Evolutionary conservation across 306 rosid species (phyloP).

Genomic region (Prunus campanulata): DNA sequence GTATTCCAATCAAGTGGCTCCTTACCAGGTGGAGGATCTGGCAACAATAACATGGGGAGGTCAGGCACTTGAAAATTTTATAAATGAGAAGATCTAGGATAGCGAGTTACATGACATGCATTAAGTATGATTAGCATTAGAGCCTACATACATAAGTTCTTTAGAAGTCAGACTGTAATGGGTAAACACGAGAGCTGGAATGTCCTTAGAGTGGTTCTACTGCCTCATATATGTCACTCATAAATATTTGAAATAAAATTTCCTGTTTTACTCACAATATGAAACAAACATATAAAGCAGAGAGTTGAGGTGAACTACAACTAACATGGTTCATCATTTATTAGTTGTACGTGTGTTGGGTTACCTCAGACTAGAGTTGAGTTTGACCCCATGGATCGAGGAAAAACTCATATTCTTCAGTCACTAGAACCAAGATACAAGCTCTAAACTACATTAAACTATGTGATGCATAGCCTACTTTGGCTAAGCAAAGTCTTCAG

Average conservation of each 20-base stretch:
- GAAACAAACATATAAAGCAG: neutral
- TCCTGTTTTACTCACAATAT: neutral
- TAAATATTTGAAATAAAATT: neutral
- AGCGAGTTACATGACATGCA: neutral
- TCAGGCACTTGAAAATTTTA: constrained; percentile 3
- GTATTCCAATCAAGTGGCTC: constrained; percentile 61
- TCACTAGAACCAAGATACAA: neutral
- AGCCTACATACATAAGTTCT: neutral
- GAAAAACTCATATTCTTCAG: neutral
- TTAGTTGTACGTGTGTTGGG: neutral
- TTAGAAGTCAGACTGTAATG: neutral
- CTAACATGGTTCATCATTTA: neutral
- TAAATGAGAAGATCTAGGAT: neutral
- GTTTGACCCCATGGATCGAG: neutral
- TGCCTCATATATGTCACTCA: neutral
- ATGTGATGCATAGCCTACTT: neutral
- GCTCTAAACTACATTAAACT: neutral
- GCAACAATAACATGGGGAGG: constrained; percentile 1
- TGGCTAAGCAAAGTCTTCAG: neutral
- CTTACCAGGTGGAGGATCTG: constrained; percentile 35
- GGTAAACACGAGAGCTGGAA: neutral
- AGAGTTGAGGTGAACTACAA: too few relatives aligned
- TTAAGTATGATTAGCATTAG: neutral
- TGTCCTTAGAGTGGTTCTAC: neutral
- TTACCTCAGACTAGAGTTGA: neutral